Conservation (phyloP, 2,329 filamentous ascomycete genomes). For the Grosmannia huntii region DNA sequence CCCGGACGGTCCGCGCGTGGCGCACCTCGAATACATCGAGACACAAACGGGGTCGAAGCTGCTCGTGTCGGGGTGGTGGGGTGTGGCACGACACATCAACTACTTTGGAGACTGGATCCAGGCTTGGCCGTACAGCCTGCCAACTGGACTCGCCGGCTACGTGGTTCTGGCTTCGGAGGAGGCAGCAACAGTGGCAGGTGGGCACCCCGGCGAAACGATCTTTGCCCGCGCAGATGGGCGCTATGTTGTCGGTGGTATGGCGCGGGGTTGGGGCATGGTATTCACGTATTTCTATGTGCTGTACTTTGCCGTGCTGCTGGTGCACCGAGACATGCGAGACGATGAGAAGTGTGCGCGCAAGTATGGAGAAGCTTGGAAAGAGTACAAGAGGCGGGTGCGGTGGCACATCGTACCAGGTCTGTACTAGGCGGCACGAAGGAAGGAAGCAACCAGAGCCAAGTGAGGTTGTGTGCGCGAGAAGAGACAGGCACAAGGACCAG, state of each 20-base stretch:
- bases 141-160: slow-evolving; percentile 76
- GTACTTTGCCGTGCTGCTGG: slow-evolving; percentile 76
- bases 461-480: not conserved
- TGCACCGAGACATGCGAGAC: slow-evolving; percentile 78
- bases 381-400: slow-evolving; percentile 70
- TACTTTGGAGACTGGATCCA: slow-evolving; percentile 93
- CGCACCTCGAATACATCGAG: slow-evolving; percentile 74
- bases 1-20: slow-evolving; percentile 64
- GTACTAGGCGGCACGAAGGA: slow-evolving; percentile 39
- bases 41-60: slow-evolving; percentile 73
- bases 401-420: slow-evolving; percentile 76
- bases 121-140: slow-evolving; percentile 80
- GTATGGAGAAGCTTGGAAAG: slow-evolving; percentile 86
- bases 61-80: slow-evolving; percentile 87
- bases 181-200: slow-evolving; percentile 25
- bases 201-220: slow-evolving; percentile 27
- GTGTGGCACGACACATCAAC: slow-evolving; percentile 82
- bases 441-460: not conserved
- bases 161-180: slow-evolving; percentile 48
- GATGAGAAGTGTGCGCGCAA: slow-evolving; percentile 85
- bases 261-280: slow-evolving; percentile 71
- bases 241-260: slow-evolving; percentile 57
- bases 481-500: no score
- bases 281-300: slow-evolving; percentile 91
- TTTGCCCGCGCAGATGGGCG: slow-evolving; percentile 46